Evolutionary conservation across 768 basidiomycete species (phyloP), one percentile per base, ranked within the genome.

Genomic region (Lactarius sp.): DNA sequence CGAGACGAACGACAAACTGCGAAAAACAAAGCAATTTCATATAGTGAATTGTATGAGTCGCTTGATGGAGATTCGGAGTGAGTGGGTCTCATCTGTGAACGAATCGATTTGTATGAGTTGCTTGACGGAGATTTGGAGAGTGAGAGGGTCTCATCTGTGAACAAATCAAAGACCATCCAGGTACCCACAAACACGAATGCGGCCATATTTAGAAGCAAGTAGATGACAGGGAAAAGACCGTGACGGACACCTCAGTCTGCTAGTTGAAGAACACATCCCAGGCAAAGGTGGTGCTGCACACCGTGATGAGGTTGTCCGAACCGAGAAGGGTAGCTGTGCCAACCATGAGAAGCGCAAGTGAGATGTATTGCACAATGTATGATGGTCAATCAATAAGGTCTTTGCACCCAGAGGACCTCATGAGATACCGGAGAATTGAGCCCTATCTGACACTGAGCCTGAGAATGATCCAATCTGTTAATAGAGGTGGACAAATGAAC

Each of bases 161-260:
- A 98, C 57, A 81, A 79, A 71, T 81, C 73, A 75, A 99, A 98
- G 0, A 97, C 96, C 84, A 95, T 95, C 87, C 95, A 94, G 41
- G 96, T 95, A 64, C 97, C 97, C 64, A 98, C 89, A 71, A 90
- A 98, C 57, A 98, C 86, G 77, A 98, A 98, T 4, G 90, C 90
- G 36, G 93, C 92, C 66, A 94, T 84, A 77, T 98, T 98, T 84
- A 97, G 96, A 61, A 98, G 80, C 68, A 98, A 77, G 75, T 98
- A 93, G 71, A 99, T 93, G 69, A 98, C 95, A 75, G 91, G 68
- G 88, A 91, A 79, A 99, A 99, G n/a, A n/a, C n/a, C n/a, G n/a
- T 92, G 31, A 94, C 87, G 37, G 91, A 84, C 73, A 97, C 95
- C 71, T 97, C 94, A 0, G 94, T 97, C 70, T 94, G 92, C 62